phyloP scores from a whole-genome alignment of 257 asterid genomes.

The Ajuga chamaepitys region DNA sequence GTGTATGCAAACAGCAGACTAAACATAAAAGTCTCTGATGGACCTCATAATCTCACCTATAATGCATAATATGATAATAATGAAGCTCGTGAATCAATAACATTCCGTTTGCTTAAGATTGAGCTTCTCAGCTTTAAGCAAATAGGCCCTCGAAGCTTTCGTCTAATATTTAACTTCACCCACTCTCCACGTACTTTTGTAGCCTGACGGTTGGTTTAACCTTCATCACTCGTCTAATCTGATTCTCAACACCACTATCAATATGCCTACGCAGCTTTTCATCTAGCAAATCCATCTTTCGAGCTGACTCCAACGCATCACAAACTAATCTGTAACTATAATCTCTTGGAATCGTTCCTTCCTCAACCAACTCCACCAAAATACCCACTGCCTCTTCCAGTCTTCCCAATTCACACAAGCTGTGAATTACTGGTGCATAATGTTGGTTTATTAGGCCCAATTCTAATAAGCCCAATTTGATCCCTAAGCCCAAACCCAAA shows the following conservation, averaged over 20 bases:
- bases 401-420: slow-evolving; percentile 78
- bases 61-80: background rate
- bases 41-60: background rate
- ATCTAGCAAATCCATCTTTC: slow-evolving; percentile 42
- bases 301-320: slow-evolving; percentile 35
- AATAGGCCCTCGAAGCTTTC: too few species aligned
- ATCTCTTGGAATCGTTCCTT: slow-evolving; percentile 79
- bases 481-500: too few species aligned
- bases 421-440: slow-evolving; percentile 72
- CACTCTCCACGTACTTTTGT: background rate
- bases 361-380: slow-evolving; percentile 53
- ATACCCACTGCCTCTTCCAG: slow-evolving; percentile 53
- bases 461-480: too few species aligned
- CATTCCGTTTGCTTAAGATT: too few species aligned
- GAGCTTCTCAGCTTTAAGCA: too few species aligned
- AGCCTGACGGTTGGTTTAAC: slow-evolving; percentile 44
- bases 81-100: background rate
- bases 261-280: slow-evolving; percentile 23
- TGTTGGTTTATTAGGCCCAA: too few species aligned
- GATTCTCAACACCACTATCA: slow-evolving; percentile 50
- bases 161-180: background rate
- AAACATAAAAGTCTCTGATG: background rate
- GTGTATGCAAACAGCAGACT: background rate
- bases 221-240: slow-evolving; percentile 52
- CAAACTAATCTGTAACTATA: slow-evolving; percentile 56